phyloP scores from a whole-genome alignment of 2,329 filamentous ascomycete genomes.

The Malbranchea zuffiana region DNA sequence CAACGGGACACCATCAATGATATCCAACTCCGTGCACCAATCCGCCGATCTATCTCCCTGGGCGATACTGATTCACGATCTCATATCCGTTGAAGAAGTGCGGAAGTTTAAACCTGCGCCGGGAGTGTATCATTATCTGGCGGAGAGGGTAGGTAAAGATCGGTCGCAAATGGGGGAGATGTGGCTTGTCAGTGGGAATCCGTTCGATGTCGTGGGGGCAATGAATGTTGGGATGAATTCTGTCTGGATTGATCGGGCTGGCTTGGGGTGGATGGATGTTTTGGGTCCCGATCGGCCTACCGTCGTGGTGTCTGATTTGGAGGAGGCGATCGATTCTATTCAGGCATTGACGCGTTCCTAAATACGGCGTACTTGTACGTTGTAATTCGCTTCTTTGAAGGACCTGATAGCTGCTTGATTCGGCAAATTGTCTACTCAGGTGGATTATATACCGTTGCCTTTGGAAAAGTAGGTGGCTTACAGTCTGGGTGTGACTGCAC shows the following conservation, averaged over 20 bases:
- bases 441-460: too few relatives aligned
- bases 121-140: conserved; percentile 51
- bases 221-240: conserved; percentile 50
- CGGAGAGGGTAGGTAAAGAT: conserved; percentile 39
- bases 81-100: conserved; percentile 53
- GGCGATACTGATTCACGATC: conserved; percentile 42
- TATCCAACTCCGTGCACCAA: conserved; percentile 32
- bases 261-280: conserved; percentile 54
- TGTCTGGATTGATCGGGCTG: conserved; percentile 55
- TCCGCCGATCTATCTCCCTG: conserved; percentile 41
- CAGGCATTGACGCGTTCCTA: too few relatives aligned
- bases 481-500: too few relatives aligned
- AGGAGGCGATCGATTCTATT: conserved; percentile 42
- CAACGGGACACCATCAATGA: conserved; percentile 56
- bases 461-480: too few relatives aligned
- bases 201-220: conserved; percentile 61
- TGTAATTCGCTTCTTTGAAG: too few relatives aligned
- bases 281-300: conserved; percentile 46
- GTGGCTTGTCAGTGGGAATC: conserved; percentile 62
- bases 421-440: too few relatives aligned
- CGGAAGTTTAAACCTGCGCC: conserved; percentile 55
- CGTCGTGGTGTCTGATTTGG: conserved; percentile 44
- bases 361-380: too few relatives aligned
- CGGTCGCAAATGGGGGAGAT: conserved; percentile 39
- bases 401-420: too few relatives aligned